Conservation (phyloP, 176 grass and related monocot species). For the Saccharum spontaneum region DNA sequence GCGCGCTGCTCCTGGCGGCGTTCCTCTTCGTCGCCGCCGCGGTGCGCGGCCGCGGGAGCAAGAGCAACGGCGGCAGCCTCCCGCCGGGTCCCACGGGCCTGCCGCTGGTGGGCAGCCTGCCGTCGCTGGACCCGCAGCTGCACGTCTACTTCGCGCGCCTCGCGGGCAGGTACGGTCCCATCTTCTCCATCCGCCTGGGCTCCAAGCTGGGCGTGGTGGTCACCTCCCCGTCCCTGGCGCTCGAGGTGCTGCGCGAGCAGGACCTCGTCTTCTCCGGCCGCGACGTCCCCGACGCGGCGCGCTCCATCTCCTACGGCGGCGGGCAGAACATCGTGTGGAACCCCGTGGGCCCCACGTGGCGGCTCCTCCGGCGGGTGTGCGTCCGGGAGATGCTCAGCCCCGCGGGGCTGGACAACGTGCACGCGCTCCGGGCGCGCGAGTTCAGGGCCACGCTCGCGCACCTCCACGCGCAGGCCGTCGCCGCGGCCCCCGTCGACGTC, state of each 20-base stretch:
- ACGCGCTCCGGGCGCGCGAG: constrained; percentile 58
- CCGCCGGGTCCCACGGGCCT: constrained; percentile 60
- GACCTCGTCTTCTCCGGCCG: constrained; percentile 64
- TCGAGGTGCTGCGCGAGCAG: constrained; percentile 57
- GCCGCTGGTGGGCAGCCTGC: constrained; percentile 64
- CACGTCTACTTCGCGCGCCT: constrained; percentile 71
- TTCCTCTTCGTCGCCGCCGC: constrained; percentile 18
- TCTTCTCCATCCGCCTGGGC: constrained; percentile 74
- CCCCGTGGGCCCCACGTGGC: constrained; percentile 67
- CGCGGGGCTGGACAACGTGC: constrained; percentile 45
- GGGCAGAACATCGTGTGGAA: constrained; percentile 69
- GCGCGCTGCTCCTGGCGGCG: constrained; percentile 22
- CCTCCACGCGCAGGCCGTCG: constrained; percentile 1
- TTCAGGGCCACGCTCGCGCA: constrained; percentile 41
- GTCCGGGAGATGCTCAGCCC: constrained; percentile 74
- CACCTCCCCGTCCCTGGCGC: constrained; percentile 48
- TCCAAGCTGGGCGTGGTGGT: constrained; percentile 68
- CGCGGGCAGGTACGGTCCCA: constrained; percentile 50
- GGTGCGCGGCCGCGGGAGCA: background rate
- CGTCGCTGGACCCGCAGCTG: constrained; percentile 57
- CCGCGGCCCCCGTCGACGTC: constrained; percentile 37
- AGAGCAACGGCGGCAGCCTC: background rate
- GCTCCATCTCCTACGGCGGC: constrained; percentile 65
- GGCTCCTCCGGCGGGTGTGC: constrained; percentile 66
- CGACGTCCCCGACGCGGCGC: constrained; percentile 48